These are phyloP conservation scores for Aphanomyces astaci DNA, from an alignment of 352 stramenopile species.

Conservation along the genomic window DNA sequence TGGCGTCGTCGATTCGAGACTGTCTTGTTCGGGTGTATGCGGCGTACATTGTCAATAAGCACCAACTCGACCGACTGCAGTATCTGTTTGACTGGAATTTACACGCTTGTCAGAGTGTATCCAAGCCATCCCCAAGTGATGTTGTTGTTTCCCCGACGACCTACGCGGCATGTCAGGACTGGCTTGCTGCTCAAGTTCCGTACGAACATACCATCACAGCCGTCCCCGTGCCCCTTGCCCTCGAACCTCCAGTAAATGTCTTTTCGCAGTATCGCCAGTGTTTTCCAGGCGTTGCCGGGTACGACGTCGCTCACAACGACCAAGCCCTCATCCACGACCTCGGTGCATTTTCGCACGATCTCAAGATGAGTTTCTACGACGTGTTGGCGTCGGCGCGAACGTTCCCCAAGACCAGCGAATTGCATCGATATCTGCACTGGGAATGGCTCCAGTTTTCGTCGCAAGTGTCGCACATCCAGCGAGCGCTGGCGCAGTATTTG, in stretches of 20 bases:
- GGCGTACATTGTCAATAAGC: background rate
- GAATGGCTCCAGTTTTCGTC: background rate
- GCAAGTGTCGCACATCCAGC: background rate
- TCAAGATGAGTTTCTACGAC: background rate
- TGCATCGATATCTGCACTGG: background rate
- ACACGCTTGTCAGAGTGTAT: background rate
- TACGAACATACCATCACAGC: background rate
- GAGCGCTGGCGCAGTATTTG: background rate
- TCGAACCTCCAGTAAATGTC: background rate
- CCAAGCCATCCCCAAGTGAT: background rate
- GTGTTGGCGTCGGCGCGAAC: background rate
- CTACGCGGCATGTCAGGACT: background rate
- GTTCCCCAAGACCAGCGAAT: background rate
- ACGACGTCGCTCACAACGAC: slow-evolving; percentile 1
- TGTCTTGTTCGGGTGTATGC: background rate
- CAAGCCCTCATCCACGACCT: slow-evolving; percentile 11
- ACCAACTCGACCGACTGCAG: background rate
- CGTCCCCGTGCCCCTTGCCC: background rate
- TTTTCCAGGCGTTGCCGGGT: background rate
- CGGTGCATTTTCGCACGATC: background rate
- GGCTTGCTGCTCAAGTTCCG: background rate
- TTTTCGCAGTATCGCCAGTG: background rate
- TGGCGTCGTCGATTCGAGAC: background rate
- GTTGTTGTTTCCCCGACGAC: background rate
- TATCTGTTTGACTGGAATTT: background rate